A percentile compares a stretch with the other conserved stretches of the same genome.
These are phyloP conservation scores for Aureobasidium sp. DNA, from an alignment of 2,329 filamentous ascomycete species.

Conservation along the genomic window DNA sequence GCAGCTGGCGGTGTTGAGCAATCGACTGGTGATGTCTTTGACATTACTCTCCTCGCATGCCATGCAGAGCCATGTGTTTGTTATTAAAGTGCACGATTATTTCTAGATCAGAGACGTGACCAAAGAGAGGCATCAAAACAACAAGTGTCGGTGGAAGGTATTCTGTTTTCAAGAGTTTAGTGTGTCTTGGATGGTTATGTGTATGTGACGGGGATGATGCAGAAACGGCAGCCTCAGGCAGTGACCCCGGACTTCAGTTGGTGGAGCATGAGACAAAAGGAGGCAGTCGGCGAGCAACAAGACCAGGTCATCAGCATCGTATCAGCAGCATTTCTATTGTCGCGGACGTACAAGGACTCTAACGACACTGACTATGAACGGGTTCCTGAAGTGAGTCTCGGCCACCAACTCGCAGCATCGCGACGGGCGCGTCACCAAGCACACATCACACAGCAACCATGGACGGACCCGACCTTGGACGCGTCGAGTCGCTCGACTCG, in stretches of 20 bases:
- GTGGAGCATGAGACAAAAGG: not conserved
- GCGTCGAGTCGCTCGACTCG: constrained; percentile 2
- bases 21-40: not conserved
- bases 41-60: not conserved
- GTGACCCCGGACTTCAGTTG: not conserved
- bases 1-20: not conserved
- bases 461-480: not conserved
- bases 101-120: not conserved
- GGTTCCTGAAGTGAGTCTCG: not conserved
- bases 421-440: not conserved
- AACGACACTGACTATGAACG: not conserved
- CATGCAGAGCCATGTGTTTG: not conserved
- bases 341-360: not conserved
- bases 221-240: not conserved
- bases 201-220: not conserved
- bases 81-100: not conserved
- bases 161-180: too few species aligned
- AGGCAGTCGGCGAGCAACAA: not conserved
- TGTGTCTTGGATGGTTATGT: too few species aligned
- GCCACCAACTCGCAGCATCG: not conserved
- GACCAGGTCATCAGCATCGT: not conserved
- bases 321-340: not conserved
- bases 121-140: too few species aligned
- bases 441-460: not conserved
- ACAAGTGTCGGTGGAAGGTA: too few species aligned